These are phyloP conservation scores for Globisporangium recalcitrans DNA, from an alignment of 352 stramenopile genomes.

Conservation along the genomic window DNA sequence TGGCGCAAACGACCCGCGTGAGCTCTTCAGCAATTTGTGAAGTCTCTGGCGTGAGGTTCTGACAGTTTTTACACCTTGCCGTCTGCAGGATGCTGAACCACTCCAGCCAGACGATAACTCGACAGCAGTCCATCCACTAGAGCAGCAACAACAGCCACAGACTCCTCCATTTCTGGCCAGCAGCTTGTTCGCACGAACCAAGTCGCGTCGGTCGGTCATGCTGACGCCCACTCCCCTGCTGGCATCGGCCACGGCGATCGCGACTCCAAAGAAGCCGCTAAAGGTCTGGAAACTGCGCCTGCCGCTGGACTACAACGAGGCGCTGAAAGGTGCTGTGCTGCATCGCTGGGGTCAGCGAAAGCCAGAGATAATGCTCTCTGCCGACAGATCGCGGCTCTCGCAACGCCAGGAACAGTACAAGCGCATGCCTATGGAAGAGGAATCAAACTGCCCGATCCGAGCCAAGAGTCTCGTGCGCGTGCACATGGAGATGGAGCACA, in stretches of 20 bases:
- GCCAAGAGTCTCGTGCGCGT: constrained; percentile 44
- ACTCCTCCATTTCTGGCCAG: not conserved
- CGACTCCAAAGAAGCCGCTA: constrained; percentile 6
- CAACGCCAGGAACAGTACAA: constrained; percentile 20
- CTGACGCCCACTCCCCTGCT: constrained; percentile 5
- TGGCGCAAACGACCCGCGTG: not conserved
- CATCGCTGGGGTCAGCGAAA: not conserved
- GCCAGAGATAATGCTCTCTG: not conserved
- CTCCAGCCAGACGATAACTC: not conserved
- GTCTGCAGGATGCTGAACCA: not conserved
- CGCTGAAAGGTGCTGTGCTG: constrained; percentile 14
- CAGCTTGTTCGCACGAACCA: not conserved
- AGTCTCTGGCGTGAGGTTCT: not conserved
- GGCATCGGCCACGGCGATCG: constrained; percentile 12
- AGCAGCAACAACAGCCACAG: not conserved
- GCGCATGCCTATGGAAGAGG: constrained; percentile 44
- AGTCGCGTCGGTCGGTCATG: not conserved
- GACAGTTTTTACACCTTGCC: not conserved
- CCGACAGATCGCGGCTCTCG: not conserved
- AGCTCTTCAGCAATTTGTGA: not conserved
- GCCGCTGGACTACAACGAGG: constrained; percentile 10
- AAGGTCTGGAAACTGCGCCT: constrained; percentile 12
- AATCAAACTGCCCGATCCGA: constrained; percentile 42
- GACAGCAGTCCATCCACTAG: not conserved
- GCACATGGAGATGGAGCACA: constrained; percentile 32